Conservation (phyloP, 2,329 filamentous ascomycete species). For the Trematosphaeria pertusa region DNA sequence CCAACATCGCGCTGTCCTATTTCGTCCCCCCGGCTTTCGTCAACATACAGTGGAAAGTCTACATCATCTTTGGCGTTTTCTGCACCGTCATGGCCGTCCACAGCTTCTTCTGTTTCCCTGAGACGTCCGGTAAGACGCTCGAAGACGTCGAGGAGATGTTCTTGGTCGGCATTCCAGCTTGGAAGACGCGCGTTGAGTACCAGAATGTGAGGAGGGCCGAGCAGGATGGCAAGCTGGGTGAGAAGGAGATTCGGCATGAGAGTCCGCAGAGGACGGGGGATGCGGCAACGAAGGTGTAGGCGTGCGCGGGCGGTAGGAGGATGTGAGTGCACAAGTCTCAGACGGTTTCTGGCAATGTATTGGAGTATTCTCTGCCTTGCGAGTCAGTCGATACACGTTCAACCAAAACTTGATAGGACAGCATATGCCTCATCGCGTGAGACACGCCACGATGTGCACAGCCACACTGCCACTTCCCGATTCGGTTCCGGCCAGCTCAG, state of each 20-base stretch:
- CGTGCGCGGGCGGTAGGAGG: no score
- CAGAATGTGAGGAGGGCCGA: slow-evolving; percentile 29
- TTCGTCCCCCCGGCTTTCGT: slow-evolving; percentile 66
- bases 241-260: slow-evolving; percentile 27
- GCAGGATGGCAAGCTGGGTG: slow-evolving; percentile 23
- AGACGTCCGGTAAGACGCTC: slow-evolving; percentile 76
- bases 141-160: slow-evolving; percentile 82
- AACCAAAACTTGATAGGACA: no score
- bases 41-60: slow-evolving; percentile 67
- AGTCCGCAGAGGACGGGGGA: slow-evolving; percentile 30
- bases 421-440: no score
- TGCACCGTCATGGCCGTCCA: slow-evolving; percentile 72
- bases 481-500: no score
- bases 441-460: no score
- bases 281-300: slow-evolving; percentile 16
- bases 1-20: no score
- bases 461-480: no score
- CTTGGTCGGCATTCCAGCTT: slow-evolving; percentile 61
- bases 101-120: slow-evolving; percentile 69
- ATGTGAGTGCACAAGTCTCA: no score
- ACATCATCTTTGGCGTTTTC: slow-evolving; percentile 79
- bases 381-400: no score
- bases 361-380: no score
- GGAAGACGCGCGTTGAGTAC: slow-evolving; percentile 55
- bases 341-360: no score